Evolutionary conservation across 805 yeast genomes (phyloP).

Genomic region (Sugiyamaella lignohabitans): DNA sequence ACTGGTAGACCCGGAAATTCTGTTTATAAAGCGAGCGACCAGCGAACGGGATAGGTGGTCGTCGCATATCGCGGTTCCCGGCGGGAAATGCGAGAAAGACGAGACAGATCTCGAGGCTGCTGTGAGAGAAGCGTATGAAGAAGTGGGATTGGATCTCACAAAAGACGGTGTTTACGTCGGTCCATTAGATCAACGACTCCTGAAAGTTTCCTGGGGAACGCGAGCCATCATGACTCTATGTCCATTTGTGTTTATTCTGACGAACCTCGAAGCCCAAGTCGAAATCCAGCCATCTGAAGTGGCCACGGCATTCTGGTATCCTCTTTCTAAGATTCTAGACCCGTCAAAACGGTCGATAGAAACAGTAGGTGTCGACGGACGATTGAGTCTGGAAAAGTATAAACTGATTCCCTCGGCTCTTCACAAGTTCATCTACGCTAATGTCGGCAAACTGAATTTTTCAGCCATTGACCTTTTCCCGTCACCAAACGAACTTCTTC

Average conservation of each 20-base stretch:
- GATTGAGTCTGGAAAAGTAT: conserved; percentile 12
- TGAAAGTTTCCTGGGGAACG: conserved; percentile 32
- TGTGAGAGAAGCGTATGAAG: conserved; percentile 34
- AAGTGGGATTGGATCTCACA: conserved; percentile 34
- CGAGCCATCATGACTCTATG: conserved; percentile 30
- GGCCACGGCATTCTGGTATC: conserved; percentile 34
- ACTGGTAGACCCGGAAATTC: conserved; percentile 26
- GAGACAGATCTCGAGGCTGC: conserved; percentile 32
- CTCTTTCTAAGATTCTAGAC: conserved; percentile 24
- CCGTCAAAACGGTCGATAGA: conserved; percentile 15
- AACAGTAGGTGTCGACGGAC: conserved; percentile 21
- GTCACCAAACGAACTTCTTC: conserved; percentile 11
- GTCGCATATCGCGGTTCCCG: conserved; percentile 37
- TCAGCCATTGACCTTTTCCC: conserved; percentile 23
- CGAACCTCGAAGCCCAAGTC: conserved; percentile 19
- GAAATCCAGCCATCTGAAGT: conserved; percentile 32
- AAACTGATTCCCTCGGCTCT: not conserved
- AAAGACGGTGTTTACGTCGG: conserved; percentile 28
- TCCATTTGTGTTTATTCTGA: conserved; percentile 32
- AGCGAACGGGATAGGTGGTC: conserved; percentile 36
- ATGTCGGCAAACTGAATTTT: conserved; percentile 28
- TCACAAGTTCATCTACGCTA: not conserved
- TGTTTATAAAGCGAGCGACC: conserved; percentile 33
- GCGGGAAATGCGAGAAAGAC: conserved; percentile 36
- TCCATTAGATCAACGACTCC: conserved; percentile 31